Conservation (phyloP, 345 rosid species). For the Populus ilicifolia region DNA sequence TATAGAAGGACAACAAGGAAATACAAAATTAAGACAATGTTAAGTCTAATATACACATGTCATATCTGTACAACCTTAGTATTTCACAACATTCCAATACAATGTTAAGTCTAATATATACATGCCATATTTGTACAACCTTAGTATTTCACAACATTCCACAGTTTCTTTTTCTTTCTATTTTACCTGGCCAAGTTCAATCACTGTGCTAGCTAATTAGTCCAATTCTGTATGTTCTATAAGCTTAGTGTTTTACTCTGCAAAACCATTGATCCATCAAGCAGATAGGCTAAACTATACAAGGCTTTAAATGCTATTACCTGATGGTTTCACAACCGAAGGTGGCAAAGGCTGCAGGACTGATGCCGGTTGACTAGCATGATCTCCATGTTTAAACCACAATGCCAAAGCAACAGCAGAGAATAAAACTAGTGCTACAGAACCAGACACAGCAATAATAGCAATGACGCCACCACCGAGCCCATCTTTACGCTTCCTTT, state of each 20-base stretch:
- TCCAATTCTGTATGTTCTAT: neutral
- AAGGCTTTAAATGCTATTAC: slow-evolving; percentile 28
- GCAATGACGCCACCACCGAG: slow-evolving; percentile 59
- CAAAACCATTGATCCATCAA: neutral
- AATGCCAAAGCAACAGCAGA: slow-evolving; percentile 60
- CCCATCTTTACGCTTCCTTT: slow-evolving; percentile 42
- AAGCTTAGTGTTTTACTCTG: neutral
- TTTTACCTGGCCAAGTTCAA: neutral
- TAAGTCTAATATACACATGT: neutral
- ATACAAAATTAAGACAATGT: neutral
- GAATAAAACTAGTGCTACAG: slow-evolving; percentile 55
- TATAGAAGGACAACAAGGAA: neutral
- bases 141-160: neutral
- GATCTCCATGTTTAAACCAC: slow-evolving; percentile 43
- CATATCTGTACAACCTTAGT: neutral
- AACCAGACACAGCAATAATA: slow-evolving; percentile 62
- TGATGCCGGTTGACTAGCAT: slow-evolving; percentile 31
- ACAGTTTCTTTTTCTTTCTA: neutral
- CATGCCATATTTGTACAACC: neutral
- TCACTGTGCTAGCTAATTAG: slow-evolving; percentile 1
- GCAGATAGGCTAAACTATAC: neutral
- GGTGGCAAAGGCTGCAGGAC: slow-evolving; percentile 43
- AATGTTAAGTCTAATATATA: neutral
- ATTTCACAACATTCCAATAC: neutral
- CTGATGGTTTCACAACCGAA: slow-evolving; percentile 68